Base-by-base conservation (phyloP, 257 asterid genomes). In the Marsdenia floribunda region DNA sequence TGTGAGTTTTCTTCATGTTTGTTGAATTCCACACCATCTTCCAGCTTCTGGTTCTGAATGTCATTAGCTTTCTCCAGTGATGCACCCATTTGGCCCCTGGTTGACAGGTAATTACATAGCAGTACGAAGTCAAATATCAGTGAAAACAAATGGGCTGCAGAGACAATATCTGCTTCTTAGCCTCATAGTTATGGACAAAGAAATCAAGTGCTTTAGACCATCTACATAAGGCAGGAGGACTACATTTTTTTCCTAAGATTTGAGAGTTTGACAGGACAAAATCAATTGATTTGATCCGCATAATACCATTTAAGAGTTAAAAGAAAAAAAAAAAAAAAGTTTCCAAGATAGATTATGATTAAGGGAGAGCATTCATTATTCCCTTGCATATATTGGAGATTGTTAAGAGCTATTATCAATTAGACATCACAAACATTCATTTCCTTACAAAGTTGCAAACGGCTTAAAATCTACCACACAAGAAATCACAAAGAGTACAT, bases 11-110 rank as follows among this genome's bases (percentile, higher is more conserved):
- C 85, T 79, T 82, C 88, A 19, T 44, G 72, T 71, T 55, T 53
- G 74, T 72, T 84, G 35, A 59, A 75, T 73, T 54, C 64, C 54
- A 83, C 80, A 60, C 88, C 96, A 80, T 85, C 88, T 18, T 87
- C 60, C 74, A 73, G 84, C 84, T 76, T 81, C 67, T 71, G 83
- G 80, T 88, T 90, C 54, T 82, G 86, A 33, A 79, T 80, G 49
- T 83, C 78, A 61, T 82, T 88, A 75, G 85, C 83, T 76, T 87
- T 83, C 81, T 82, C 77, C 60, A 55, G 83, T 37, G 59, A 60
- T 70, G 85, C 87, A 46, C 97, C 96, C 98, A 95, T 89, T 88
- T 87, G 84, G 59, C 99, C 99, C 85, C 99, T 95, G 87, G 26
- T 35, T 66, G 33, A 66, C 16, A 38, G 16, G 44, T 8, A 66